A percentile compares a stretch with the other conserved stretches of the same genome.
phyloP scores from a whole-genome alignment of 805 yeast species.

The Starmerella tilneyi region DNA sequence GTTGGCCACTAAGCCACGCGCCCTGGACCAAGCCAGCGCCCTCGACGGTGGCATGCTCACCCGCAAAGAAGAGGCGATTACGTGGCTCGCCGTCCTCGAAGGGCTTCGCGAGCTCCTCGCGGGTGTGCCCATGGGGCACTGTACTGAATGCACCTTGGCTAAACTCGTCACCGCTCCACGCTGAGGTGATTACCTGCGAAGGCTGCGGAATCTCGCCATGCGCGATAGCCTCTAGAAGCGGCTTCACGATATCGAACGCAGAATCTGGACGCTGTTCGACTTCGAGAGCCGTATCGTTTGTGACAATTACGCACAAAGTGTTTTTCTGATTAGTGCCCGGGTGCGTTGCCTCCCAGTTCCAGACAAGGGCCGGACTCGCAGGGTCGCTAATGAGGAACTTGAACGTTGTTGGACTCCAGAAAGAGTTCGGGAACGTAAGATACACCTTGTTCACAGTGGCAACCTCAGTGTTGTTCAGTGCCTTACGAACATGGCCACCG shows the following conservation, averaged over 20 bases:
- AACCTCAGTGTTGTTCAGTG: constrained; percentile 24
- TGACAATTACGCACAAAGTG: constrained; percentile 51
- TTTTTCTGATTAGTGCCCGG: constrained; percentile 27
- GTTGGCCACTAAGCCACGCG: constrained; percentile 64
- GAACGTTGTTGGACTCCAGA: constrained; percentile 51
- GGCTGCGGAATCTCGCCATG: constrained; percentile 30
- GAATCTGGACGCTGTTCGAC: constrained; percentile 37
- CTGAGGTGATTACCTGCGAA: constrained; percentile 37
- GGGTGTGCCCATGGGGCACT: constrained; percentile 57
- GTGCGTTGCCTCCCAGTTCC: constrained; percentile 47
- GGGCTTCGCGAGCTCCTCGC: constrained; percentile 51
- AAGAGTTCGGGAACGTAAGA: constrained; percentile 51
- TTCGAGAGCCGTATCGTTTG: constrained; percentile 56
- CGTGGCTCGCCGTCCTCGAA: constrained; percentile 45
- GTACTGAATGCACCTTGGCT: constrained; percentile 69
- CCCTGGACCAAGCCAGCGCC: constrained; percentile 90
- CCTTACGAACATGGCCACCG: constrained; percentile 11
- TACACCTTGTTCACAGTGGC: constrained; percentile 65
- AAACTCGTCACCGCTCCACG: constrained; percentile 63
- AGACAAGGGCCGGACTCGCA: constrained; percentile 43
- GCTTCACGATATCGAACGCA: constrained; percentile 24
- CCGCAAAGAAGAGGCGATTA: constrained; percentile 57
- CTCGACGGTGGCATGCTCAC: constrained; percentile 73
- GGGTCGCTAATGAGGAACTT: constrained; percentile 42
- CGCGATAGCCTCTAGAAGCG: constrained; percentile 23